Evolutionary conservation across 495 filamentous ascomycete species (phyloP).

Genomic region (Articulospora tetracladia): DNA sequence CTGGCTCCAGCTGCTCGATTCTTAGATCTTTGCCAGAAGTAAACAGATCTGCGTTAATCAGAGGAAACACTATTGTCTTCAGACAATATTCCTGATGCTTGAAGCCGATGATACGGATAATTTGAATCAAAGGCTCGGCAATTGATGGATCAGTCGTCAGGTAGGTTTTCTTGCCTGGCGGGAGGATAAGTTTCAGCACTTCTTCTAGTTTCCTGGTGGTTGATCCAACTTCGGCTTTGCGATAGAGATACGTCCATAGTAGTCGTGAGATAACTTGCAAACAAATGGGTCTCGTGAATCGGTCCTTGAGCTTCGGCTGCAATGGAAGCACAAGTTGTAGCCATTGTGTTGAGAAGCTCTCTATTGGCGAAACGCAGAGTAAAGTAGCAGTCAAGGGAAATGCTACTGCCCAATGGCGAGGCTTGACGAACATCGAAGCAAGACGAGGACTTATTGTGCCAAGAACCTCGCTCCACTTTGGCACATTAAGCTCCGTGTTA

Average conservation of each 20-base stretch:
- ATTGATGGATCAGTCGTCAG: conserved; percentile 75
- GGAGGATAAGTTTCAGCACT: conserved; percentile 75
- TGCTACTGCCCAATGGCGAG: conserved; percentile 81
- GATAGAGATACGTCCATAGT: conserved; percentile 95
- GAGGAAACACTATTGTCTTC: conserved; percentile 83
- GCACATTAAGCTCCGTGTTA: conserved; percentile 66
- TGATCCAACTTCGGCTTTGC: conserved; percentile 65
- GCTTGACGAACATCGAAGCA: conserved; percentile 80
- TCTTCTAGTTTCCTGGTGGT: conserved; percentile 82
- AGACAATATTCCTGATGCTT: conserved; percentile 93
- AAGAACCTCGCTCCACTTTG: conserved; percentile 83
- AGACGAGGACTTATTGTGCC: conserved; percentile 70
- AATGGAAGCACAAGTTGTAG: conserved; percentile 70
- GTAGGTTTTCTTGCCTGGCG: conserved; percentile 69
- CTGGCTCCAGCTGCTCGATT: conserved; percentile 91
- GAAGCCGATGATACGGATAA: conserved; percentile 92
- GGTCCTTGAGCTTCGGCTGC: conserved; percentile 77
- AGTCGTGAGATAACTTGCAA: conserved; percentile 87
- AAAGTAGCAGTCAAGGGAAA: conserved; percentile 83
- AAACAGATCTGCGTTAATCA: conserved; percentile 90
- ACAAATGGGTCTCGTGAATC: conserved; percentile 70
- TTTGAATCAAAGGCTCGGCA: conserved; percentile 84
- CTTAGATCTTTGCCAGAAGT: conserved; percentile 72
- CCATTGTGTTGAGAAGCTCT: conserved; percentile 83
- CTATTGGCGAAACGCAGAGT: conserved; percentile 81